A percentile compares a stretch with the other conserved stretches of the same genome.
Conservation (phyloP, 495 filamentous ascomycete species). For the Apodospora peruviana region DNA sequence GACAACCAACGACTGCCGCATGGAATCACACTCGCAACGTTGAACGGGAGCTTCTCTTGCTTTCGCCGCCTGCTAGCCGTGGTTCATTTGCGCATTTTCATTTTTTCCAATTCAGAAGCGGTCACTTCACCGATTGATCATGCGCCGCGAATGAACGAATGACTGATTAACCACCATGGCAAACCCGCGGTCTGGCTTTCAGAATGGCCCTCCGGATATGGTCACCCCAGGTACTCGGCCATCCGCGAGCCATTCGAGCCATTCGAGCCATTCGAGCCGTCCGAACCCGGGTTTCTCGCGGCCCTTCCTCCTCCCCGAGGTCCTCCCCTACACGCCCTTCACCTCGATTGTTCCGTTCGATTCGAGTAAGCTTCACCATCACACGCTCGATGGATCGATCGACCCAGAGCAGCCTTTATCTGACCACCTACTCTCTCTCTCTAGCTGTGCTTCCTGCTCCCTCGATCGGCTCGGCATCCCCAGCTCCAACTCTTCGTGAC, state of each 20-base stretch:
- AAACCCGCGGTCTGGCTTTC: conserved; percentile 19
- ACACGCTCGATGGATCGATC: too few species aligned
- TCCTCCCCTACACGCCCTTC: conserved; percentile 86
- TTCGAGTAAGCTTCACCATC: conserved; percentile 51
- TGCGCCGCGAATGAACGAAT: conserved; percentile 15
- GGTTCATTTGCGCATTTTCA: too few species aligned
- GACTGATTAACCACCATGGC: conserved; percentile 26
- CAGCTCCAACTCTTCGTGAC: conserved; percentile 37
- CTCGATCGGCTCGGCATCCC: conserved; percentile 46
- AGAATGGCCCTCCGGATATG: conserved; percentile 17
- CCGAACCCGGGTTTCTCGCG: conserved; percentile 14
- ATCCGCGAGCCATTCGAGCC: neutral
- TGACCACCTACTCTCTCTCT: neutral
- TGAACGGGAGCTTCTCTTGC: too few species aligned
- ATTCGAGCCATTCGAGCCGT: too few species aligned
- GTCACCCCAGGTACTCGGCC: neutral
- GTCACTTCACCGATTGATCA: too few species aligned
- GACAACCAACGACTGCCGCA: too few species aligned
- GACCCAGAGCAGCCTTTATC: neutral
- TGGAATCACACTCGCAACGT: too few species aligned
- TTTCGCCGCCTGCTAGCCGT: too few species aligned
- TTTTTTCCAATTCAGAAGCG: too few species aligned
- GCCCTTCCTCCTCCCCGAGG: conserved; percentile 65
- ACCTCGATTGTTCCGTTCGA: conserved; percentile 84
- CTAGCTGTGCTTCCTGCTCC: conserved; percentile 70